phyloP scores from a whole-genome alignment of 1,284 basidiomycete species.

The Puccinia horiana region DNA sequence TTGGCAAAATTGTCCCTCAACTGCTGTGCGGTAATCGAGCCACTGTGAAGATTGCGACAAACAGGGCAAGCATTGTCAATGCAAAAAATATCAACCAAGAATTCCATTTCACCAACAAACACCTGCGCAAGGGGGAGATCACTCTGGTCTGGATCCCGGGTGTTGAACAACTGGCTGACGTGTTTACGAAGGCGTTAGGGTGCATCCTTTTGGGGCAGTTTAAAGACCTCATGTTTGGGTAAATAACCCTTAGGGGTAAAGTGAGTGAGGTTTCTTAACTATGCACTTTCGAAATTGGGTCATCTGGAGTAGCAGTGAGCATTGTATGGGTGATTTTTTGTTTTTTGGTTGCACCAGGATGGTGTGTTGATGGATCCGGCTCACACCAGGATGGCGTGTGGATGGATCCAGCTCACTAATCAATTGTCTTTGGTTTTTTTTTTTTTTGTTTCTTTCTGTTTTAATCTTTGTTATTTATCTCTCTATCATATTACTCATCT shows the following conservation, averaged over 20 bases:
- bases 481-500: not conserved
- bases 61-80: not conserved
- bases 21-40: not conserved
- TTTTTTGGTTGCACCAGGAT: not conserved
- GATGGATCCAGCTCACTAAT: too few relatives aligned
- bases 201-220: not conserved
- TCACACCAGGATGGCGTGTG: too few relatives aligned
- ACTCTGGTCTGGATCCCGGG: not conserved
- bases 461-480: not conserved
- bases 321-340: not conserved
- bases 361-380: too few relatives aligned
- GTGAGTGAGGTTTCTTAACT: not conserved
- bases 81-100: not conserved
- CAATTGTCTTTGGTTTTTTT: not conserved
- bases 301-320: not conserved
- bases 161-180: constrained; percentile 4
- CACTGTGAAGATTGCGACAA: not conserved
- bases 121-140: not conserved
- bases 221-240: not conserved
- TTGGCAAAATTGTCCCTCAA: not conserved
- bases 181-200: constrained; percentile 11
- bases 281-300: not conserved
- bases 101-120: constrained; percentile 10
- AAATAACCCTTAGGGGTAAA: not conserved
- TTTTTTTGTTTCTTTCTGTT: not conserved